Conservation (phyloP, 352 stramenopile genomes). For the Phytophthora pini region DNA sequence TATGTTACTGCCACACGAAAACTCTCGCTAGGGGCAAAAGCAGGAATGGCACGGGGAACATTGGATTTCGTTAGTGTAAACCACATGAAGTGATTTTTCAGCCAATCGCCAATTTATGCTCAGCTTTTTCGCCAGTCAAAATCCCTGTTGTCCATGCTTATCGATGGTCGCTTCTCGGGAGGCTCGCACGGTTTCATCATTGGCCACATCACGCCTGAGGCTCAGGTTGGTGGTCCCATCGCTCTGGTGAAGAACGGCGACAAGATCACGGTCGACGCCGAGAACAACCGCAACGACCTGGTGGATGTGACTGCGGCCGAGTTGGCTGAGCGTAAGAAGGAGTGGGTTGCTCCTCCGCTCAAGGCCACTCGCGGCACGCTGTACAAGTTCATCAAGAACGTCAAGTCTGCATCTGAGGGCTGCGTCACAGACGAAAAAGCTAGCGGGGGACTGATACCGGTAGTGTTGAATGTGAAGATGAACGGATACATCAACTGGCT, state of each 20-base stretch:
- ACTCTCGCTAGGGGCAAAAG: too few species aligned
- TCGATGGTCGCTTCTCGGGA: constrained; percentile 97
- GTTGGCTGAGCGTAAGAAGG: constrained; percentile 87
- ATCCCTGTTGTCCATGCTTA: constrained; percentile 81
- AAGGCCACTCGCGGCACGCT: constrained; percentile 95
- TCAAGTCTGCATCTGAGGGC: constrained; percentile 97
- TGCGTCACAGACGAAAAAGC: constrained; percentile 98
- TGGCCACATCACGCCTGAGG: constrained; percentile 98
- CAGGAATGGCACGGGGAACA: too few species aligned
- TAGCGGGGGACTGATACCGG: background rate
- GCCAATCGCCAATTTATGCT: too few species aligned
- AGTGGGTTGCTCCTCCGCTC: constrained; percentile 93
- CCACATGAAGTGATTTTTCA: too few species aligned
- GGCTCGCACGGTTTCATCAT: constrained; percentile 99
- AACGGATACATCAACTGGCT: constrained; percentile 4
- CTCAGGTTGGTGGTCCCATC: constrained; percentile 98
- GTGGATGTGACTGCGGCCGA: constrained; percentile 87
- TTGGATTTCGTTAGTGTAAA: too few species aligned
- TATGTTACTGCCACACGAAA: too few species aligned
- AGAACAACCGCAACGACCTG: constrained; percentile 94
- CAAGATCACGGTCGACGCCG: constrained; percentile 96
- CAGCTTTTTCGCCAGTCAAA: too few species aligned
- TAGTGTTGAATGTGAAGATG: constrained; percentile 8
- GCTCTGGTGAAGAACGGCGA: constrained; percentile 97
- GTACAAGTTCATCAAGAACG: constrained; percentile 99